Base-by-base conservation (phyloP, 2,329 filamentous ascomycete genomes). In the Cryphonectria naterciae region DNA sequence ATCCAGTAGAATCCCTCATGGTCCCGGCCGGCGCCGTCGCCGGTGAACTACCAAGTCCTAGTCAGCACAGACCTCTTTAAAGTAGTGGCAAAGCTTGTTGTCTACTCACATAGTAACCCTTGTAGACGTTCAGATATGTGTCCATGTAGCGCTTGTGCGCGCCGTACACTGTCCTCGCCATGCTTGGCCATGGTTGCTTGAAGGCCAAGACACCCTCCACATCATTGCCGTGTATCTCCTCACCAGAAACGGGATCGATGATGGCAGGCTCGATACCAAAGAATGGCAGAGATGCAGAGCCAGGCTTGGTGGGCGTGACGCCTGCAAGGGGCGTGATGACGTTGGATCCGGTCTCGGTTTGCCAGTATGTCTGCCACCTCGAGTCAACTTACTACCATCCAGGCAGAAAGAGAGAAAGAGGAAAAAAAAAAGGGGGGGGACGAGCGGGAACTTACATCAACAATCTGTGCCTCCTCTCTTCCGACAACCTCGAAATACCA, bases 1-100 rank as follows among this genome's bases (percentile, higher is more conserved):
- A 99, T 99, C 96, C 96, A 99, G 89, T 98, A 99, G 87, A 98
- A 99, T 70, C 96, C 96, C 78, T 99, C 96, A 83, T 97, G 93
- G 81, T 99, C 96, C 79, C 96, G 93, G 72, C 93, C 96, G 69
- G 96, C 96, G 79, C 96, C 96, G 79, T 99, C 96, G 71, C 93
- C 93, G 22, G 93, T 96, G 84, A 96, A 97, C 91, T 93, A 75
- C 15, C 5, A 11, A 64, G 22, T 41, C 19, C 10, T 63, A n/a
- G 4, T 68, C n/a, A 66, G 62, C 56, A 64, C 37, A n/a, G 22
- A 7, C 19, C 8, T 4, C 13, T 49, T 13, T 6, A n/a, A 17
- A 0, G 8, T 25, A 39, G n/a, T n/a, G n/a, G 7, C 25, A 28
- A 17, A 37, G 43, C 25, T 13, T 28, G 46, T 10, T 61, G 15